A percentile compares a stretch with the other conserved stretches of the same genome.
Evolutionary conservation across 495 filamentous ascomycete species (phyloP).

Genomic region (Arthonia radiata): DNA sequence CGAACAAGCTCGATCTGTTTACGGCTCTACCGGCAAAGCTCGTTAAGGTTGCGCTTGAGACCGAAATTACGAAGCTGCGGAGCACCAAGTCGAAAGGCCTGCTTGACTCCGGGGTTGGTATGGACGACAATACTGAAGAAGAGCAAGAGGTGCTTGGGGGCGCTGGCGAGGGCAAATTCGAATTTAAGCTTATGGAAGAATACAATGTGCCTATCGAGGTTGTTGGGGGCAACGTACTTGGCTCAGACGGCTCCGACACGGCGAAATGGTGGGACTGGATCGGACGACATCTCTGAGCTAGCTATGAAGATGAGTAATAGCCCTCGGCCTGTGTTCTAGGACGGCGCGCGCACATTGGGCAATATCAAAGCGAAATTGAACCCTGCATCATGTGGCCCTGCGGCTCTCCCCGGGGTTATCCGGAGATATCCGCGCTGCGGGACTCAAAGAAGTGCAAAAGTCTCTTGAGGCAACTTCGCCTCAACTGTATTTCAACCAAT

Average conservation of each 20-base stretch:
- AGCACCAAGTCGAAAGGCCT: constrained; percentile 55
- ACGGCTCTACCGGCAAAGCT: constrained; percentile 65
- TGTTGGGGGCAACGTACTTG: constrained; percentile 49
- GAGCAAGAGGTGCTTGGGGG: constrained; percentile 67
- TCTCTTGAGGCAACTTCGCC: too few relatives aligned
- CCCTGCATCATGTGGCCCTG: too few relatives aligned
- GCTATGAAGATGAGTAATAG: too few relatives aligned
- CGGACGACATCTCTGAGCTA: constrained; percentile 13
- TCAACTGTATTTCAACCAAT: too few relatives aligned
- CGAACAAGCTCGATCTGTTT: constrained; percentile 90
- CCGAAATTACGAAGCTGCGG: constrained; percentile 59
- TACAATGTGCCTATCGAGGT: constrained; percentile 60
- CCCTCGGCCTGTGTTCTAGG: too few relatives aligned
- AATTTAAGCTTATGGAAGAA: constrained; percentile 58
- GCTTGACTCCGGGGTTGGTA: constrained; percentile 44
- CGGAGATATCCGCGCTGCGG: too few relatives aligned
- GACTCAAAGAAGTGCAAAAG: too few relatives aligned
- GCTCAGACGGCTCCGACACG: constrained; percentile 40
- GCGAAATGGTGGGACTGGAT: constrained; percentile 83
- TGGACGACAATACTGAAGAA: constrained; percentile 27
- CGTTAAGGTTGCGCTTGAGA: constrained; percentile 51
- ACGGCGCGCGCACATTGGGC: too few relatives aligned
- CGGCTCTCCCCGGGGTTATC: too few relatives aligned
- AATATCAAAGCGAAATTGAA: too few relatives aligned
- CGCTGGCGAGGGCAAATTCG: constrained; percentile 49